Evolutionary conservation across 345 rosid genomes (phyloP), one percentile per base, ranked within the genome.

Genomic region (Sisymbrium altissimum): DNA sequence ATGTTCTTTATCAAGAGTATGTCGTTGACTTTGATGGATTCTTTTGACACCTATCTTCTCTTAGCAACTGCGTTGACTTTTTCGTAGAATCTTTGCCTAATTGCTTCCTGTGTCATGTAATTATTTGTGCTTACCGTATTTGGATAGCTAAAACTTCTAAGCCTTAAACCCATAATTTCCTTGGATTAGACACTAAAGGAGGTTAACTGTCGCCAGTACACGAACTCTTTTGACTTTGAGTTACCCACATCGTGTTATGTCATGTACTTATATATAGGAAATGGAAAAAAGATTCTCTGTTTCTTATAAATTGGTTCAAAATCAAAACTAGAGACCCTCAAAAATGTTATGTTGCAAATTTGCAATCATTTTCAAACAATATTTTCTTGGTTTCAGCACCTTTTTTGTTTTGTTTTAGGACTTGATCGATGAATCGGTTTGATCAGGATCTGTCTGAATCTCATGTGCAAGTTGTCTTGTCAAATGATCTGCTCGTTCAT

Each of bases 401-500:
- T 50, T 50, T 12, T 48, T 15, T 50, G 21, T 15, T 48, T 15
- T 9, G 55, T n/a, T 46, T 40, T 48, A 64, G 8, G 60, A 65
- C 57, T 19, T 61, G 64, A 32, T 68, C 27, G 39, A 58, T 49
- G 72, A 41, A 19, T 71, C 73, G 5, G 73, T 21, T 61, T 78
- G 78, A 38, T 64, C 76, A 71, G 86, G 83, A 74, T 79, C 85
- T 2, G 84, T 77, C 61, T 84, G 79, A 57, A 88, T 88, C 78
- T 82, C 90, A 30, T 76, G 74, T 59, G 89, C 93, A 62, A 88
- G 70, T 62, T 82, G 81, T 77, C 69, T 79, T 25, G 82, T 82
- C 41, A 88, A 68, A 66, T 55, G 64, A 54, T 88, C 89, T 19
- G 87, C 89, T 54, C 87, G 76, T 56, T 88, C 93, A 67, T 88